A percentile compares a stretch with the other conserved stretches of the same genome.
Evolutionary conservation across 371 early-diverging fungal genomes (phyloP).

Genomic region (Actinomortierella wolfii): DNA sequence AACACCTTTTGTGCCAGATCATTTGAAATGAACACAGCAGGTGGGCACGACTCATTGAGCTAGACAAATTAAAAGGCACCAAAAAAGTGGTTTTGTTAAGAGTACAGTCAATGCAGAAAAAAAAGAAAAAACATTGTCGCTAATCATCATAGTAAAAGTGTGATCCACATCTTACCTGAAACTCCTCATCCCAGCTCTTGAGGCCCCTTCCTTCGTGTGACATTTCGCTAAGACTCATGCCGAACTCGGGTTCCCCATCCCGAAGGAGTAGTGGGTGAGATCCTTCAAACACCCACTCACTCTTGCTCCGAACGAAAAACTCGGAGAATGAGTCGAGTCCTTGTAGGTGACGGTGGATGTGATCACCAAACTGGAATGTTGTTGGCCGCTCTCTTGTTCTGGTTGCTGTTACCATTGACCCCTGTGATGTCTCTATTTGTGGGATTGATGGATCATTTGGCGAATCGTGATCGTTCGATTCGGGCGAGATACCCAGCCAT

Average conservation of each 20-base stretch:
- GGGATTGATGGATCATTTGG: background rate
- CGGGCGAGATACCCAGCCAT: constrained; percentile 51
- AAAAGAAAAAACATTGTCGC: no score
- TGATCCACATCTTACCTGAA: constrained; percentile 3
- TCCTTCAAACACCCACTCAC: constrained; percentile 35
- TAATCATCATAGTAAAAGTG: background rate
- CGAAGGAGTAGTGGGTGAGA: constrained; percentile 16
- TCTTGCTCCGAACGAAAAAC: constrained; percentile 48
- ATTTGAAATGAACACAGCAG: constrained; percentile 16
- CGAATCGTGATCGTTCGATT: background rate
- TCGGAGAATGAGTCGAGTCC: constrained; percentile 52
- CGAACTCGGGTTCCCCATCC: no score
- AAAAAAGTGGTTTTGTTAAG: background rate
- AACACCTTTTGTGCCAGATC: constrained; percentile 13
- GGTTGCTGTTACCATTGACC: constrained; percentile 5
- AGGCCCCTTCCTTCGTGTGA: no score
- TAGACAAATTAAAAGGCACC: constrained; percentile 4
- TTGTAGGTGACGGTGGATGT: constrained; percentile 31
- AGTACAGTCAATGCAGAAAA: background rate
- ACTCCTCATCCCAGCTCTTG: constrained; percentile 18
- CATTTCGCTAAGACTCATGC: no score
- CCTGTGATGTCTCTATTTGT: constrained; percentile 2
- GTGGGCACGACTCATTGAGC: constrained; percentile 3
- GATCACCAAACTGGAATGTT: constrained; percentile 23
- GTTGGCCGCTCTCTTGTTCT: background rate